phyloP scores from a whole-genome alignment of 371 early-diverging fungal genomes.

The Syncephalastrum contaminatum region DNA sequence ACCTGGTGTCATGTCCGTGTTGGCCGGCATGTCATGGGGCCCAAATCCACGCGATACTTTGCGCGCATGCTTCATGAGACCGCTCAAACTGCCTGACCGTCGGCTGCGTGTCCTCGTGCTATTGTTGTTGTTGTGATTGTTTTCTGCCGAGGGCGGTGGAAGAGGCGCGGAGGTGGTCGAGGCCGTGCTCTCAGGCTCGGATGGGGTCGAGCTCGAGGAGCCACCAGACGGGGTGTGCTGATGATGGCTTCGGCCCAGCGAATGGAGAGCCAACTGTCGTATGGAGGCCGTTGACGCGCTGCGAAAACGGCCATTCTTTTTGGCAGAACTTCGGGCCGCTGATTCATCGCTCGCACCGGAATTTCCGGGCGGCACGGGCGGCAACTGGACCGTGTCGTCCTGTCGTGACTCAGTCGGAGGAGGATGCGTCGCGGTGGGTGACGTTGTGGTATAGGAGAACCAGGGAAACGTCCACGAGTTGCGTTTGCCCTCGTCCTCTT shows the following conservation, averaged over 20 bases:
- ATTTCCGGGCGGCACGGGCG: no score
- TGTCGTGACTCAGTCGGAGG: neutral
- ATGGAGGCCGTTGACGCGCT: slow-evolving; percentile 16
- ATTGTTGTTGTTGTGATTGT: no score
- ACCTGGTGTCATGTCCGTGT: no score
- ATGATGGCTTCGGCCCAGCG: slow-evolving; percentile 4
- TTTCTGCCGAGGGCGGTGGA: no score
- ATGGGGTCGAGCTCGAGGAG: neutral
- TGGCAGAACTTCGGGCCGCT: neutral
- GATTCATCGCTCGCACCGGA: neutral
- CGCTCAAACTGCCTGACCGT: slow-evolving; percentile 12
- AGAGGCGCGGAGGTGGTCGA: no score
- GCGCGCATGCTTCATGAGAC: slow-evolving; percentile 4
- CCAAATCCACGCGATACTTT: neutral
- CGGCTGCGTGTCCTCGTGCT: neutral
- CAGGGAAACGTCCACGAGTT: slow-evolving; percentile 12
- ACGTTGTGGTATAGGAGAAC: slow-evolving; percentile 4
- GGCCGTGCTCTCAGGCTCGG: neutral
- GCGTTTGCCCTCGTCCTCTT: neutral
- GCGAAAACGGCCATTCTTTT: slow-evolving; percentile 14
- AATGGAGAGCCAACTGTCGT: slow-evolving; percentile 10
- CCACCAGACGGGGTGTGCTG: no score
- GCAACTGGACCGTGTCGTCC: neutral
- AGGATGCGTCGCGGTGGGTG: slow-evolving; percentile 6
- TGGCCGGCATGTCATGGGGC: no score